Conservation (phyloP, 2,329 filamentous ascomycete species). For the Clarireedia homoeocarpa region DNA sequence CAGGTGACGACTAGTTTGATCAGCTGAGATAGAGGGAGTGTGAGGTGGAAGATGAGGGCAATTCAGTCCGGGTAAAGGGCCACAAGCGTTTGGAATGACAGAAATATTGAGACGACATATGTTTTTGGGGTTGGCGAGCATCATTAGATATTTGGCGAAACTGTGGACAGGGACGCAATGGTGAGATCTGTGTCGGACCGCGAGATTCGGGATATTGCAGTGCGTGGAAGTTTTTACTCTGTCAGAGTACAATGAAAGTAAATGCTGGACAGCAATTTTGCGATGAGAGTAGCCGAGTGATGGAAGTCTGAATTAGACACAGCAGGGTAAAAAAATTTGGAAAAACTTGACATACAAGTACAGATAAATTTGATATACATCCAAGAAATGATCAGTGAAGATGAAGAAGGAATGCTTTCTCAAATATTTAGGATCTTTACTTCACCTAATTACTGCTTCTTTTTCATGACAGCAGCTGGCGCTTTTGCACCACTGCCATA, state of each 20-base stretch:
- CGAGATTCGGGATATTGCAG: no score
- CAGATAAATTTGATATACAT: no score
- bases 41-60: not conserved
- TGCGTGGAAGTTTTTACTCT: no score
- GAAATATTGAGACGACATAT: not conserved
- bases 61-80: not conserved
- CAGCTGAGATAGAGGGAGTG: not conserved
- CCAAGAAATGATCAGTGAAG: not conserved
- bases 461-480: constrained; percentile 11
- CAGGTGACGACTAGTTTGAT: not conserved
- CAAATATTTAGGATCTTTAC: not conserved
- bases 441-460: constrained; percentile 14
- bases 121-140: no score
- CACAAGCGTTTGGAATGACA: not conserved
- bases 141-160: not conserved
- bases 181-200: no score
- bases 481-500: constrained; percentile 14
- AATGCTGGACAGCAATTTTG: no score
- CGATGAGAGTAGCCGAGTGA: no score
- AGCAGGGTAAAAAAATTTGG: no score
- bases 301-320: no score
- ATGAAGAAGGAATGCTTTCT: not conserved
- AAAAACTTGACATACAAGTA: no score
- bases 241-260: no score
- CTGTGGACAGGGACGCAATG: no score